Evolutionary conservation across 2,329 filamentous ascomycete genomes (phyloP).

Genomic region (Fusarium agapanthi): DNA sequence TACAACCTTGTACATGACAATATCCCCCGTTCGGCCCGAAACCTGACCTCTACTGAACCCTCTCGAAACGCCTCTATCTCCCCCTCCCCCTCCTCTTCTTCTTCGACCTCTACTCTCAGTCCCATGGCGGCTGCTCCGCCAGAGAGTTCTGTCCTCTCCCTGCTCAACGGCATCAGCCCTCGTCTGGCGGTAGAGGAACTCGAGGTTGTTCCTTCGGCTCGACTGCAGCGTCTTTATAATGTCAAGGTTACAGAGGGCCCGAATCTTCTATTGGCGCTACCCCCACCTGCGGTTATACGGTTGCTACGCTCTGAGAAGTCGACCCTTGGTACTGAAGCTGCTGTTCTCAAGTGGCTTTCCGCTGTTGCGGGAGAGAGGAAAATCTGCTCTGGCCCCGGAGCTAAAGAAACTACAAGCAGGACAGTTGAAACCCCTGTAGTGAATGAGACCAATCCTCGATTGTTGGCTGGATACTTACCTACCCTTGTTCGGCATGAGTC

Average conservation of each 20-base stretch:
- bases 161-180: conserved; percentile 38
- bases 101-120: conserved; percentile 12
- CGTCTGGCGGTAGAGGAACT: conserved; percentile 38
- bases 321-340: conserved; percentile 55
- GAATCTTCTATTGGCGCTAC: conserved; percentile 52
- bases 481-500: conserved; percentile 51
- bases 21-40: conserved; percentile 39
- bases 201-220: conserved; percentile 47
- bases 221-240: conserved; percentile 54
- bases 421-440: neutral
- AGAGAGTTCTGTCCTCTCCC: conserved; percentile 39
- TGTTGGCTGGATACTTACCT: conserved; percentile 50
- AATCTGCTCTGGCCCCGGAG: neutral
- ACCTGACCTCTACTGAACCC: conserved; percentile 34
- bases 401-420: conserved; percentile 5
- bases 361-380: conserved; percentile 30
- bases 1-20: conserved; percentile 41
- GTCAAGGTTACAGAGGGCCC: conserved; percentile 54
- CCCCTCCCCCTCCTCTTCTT: neutral
- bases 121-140: conserved; percentile 37
- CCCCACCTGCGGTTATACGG: conserved; percentile 53
- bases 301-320: conserved; percentile 58
- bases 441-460: neutral
- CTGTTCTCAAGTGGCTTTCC: conserved; percentile 56
- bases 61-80: conserved; percentile 8